phyloP scores from a whole-genome alignment of 75 land plant genomes.

The Cunninghamia lanceolata region DNA sequence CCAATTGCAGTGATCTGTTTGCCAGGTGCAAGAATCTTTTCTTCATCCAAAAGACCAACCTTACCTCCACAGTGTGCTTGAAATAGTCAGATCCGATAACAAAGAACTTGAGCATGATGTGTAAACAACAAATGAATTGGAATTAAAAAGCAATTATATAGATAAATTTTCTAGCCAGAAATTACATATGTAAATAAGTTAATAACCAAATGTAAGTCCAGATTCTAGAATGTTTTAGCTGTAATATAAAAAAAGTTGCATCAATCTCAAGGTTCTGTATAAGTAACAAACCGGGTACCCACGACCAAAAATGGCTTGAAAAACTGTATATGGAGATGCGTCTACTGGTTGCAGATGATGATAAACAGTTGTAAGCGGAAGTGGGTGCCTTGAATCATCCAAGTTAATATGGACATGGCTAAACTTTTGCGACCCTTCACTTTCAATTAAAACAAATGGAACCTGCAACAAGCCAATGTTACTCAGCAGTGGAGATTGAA shows the following conservation, averaged over 20 bases:
- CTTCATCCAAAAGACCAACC: constrained; percentile 93
- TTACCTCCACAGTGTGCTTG: constrained; percentile 13
- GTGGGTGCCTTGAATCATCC: constrained; percentile 62
- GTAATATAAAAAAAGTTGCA: neutral
- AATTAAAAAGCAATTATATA: neutral
- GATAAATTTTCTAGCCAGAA: neutral
- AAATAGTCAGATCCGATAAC: constrained; percentile 3
- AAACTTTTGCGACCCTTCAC: constrained; percentile 20
- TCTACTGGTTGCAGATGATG: constrained; percentile 74
- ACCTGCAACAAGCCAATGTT: constrained; percentile 36
- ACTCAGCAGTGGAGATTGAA: neutral
- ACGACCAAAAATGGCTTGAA: constrained; percentile 83
- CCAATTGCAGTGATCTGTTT: constrained; percentile 83
- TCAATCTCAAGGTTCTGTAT: neutral
- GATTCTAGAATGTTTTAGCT: neutral
- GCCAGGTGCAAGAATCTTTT: constrained; percentile 80
- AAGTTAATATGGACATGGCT: constrained; percentile 58
- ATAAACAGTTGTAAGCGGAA: constrained; percentile 81
- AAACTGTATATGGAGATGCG: constrained; percentile 61
- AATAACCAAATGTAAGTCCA: neutral
- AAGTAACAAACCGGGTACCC: constrained; percentile 68
- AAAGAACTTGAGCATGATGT: neutral
- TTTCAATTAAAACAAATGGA: constrained; percentile 81
- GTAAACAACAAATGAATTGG: neutral
- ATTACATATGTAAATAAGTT: neutral